Base-by-base conservation (phyloP, 331 rosid genomes). In the Cydonia oblonga region DNA sequence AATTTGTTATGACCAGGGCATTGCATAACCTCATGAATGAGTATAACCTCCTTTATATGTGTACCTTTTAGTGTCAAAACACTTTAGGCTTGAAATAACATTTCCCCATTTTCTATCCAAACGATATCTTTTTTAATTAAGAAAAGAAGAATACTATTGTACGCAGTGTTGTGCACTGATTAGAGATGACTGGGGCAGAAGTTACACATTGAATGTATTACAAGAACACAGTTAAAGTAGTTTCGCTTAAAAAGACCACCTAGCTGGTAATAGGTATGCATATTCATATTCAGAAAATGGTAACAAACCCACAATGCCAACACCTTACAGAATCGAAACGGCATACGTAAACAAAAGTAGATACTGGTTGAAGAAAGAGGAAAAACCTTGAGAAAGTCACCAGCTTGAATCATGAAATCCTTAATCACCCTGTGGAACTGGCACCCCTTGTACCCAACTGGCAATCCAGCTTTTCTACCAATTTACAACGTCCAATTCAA, bases 381-480 rank as follows among this genome's bases (percentile, higher is more conserved):
- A 46, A 29, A 18, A 8, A 86, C 98, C 98, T 93, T 93, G 11
- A 93, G 46, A 77, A 89, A 93, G 69, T 93, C 98, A 58, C 98
- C 98, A 70, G 96, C 96, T 79, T 93, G 98, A 80, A 93, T 88
- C 97, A 93, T 89, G 78, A 93, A 93, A 80, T 93, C 98, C 89
- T 93, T 93, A 73, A 93, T 93, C 76, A 91, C 97, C 76, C 98
- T 88, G 82, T 93, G 98, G 83, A 93, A 93, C 78, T 91, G 96
- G 84, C 88, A 91, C 22, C 96, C 96, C 80, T 93, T 93, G 84
- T 85, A 91, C 59, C 98, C 98, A 79, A 93, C 82, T 23, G 98
- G 97, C 23, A 93, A 84, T 18, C 97, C 98, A 11, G 96, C 93
- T 83, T 91, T 93, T 85, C 98, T 86, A 90, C 63, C 52, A 77